Evolutionary conservation across 345 rosid genomes (phyloP), one percentile per base, ranked within the genome.

Genomic region (Firmiana major): DNA sequence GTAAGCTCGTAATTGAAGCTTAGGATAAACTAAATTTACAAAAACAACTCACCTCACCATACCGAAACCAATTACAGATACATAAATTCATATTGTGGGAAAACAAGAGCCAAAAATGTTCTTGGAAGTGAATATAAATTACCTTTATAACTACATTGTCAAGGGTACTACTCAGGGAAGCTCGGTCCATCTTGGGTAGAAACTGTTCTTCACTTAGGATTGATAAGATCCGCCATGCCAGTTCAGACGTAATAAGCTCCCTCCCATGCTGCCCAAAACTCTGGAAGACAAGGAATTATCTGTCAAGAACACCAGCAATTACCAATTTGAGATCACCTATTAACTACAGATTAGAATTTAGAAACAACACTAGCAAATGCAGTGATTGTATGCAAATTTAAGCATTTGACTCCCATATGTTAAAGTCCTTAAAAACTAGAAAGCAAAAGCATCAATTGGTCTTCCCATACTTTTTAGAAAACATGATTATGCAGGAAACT

Each of bases 281-380:
- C 99, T 97, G 97, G 95, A 96, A 92, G 91, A 92, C 94, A 97
- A 97, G 94, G 88, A 92, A 94, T 92, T 88, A 92, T 92, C 95
- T 92, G 93, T 93, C 95, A 92, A 89, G 70, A 91, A 88, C 83
- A 89, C 87, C 89, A 90, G 84, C 86, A 89, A 88, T 86, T 81
- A 89, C 94, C 75, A 82, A 85, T 80, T 75, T 85, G 86, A 82
- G 84, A 88, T 79, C 48, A 38, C 75, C 85, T 87, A 83, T 66
- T 51, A 79, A 63, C 80, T 77, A 82, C 78, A 67, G 75, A 73
- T 31, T 63, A 77, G 78, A 79, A n/a, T n/a, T 36, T 24, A 57
- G 73, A 81, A 79, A 73, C 6, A 40, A 55, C 22, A 22, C 58
- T 69, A 42, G 0, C 51, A 24, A 38, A 31, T 71, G 34, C 28